These are phyloP conservation scores for Sugiyamaella chiloensis DNA, from an alignment of 805 yeast species.

Conservation along the genomic window DNA sequence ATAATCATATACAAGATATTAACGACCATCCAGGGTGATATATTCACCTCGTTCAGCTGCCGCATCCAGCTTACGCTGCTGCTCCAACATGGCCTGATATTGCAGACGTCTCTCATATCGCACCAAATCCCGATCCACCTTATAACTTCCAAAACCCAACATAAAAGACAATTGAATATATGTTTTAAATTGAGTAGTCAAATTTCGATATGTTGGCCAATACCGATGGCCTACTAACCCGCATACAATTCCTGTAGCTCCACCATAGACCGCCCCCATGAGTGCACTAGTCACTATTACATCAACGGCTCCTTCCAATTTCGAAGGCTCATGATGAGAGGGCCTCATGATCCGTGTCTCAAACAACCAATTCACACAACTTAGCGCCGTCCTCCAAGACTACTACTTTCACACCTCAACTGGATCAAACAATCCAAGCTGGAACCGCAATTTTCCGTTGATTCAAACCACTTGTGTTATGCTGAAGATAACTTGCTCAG, in stretches of 20 bases:
- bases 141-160: constrained; percentile 17
- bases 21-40: constrained; percentile 17
- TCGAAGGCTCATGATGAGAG: constrained; percentile 27
- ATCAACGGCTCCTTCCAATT: constrained; percentile 25
- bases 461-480: too few species aligned
- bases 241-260: constrained; percentile 18
- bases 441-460: too few species aligned
- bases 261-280: constrained; percentile 23
- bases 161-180: constrained; percentile 24
- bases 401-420: too few species aligned
- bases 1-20: too few species aligned
- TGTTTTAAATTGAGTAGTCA: constrained; percentile 24
- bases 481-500: too few species aligned
- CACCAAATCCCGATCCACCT: constrained; percentile 21
- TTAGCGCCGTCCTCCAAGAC: too few species aligned
- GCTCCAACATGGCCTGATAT: constrained; percentile 16
- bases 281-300: constrained; percentile 20
- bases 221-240: constrained; percentile 19
- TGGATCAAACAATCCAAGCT: too few species aligned
- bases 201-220: constrained; percentile 22
- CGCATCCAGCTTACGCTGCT: constrained; percentile 17
- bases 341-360: constrained; percentile 25
- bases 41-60: constrained; percentile 24
- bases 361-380: too few species aligned
- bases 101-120: constrained; percentile 21